These are phyloP conservation scores for Eimeria acervulina DNA, from an alignment of 169 alveolate genomes.

Conservation along the genomic window DNA sequence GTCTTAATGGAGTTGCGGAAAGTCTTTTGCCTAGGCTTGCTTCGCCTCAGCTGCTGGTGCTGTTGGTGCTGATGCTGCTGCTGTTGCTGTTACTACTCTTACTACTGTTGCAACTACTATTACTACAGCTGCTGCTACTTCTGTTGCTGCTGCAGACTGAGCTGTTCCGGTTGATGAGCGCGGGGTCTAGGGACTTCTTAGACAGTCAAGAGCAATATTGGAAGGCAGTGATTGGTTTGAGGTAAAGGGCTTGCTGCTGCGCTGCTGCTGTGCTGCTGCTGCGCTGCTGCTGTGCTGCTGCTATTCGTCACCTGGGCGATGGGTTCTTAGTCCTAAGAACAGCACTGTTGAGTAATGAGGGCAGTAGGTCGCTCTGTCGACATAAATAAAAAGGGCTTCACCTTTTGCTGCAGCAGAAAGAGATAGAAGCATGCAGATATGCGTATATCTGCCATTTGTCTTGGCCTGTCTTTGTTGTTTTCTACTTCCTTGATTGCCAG, in stretches of 20 bases:
- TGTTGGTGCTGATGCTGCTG: neutral
- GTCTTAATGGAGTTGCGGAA: neutral
- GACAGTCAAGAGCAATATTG: conserved; percentile 34
- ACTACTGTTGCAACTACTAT: neutral
- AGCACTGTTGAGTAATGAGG: too few species aligned
- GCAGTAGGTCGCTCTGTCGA: too few species aligned
- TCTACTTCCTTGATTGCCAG: too few species aligned
- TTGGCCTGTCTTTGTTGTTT: too few species aligned
- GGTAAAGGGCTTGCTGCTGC: conserved; percentile 14
- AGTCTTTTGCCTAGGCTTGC: too few species aligned
- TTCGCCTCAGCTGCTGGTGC: neutral
- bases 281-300: neutral
- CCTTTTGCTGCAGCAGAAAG: too few species aligned
- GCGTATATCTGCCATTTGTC: too few species aligned
- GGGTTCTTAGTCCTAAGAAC: too few species aligned
- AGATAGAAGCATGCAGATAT: too few species aligned
- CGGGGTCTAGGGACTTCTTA: conserved; percentile 1
- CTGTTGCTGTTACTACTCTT: neutral
- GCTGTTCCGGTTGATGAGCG: conserved; percentile 49
- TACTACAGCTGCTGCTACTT: conserved; percentile 12
- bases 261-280: neutral
- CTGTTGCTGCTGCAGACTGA: conserved; percentile 56
- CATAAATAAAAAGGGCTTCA: too few species aligned
- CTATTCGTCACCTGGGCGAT: neutral
- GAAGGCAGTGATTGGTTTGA: conserved; percentile 16